A percentile compares a stretch with the other conserved stretches of the same genome.
Evolutionary conservation across 257 asterid species (phyloP).

Genomic region (Petunia axillaris): DNA sequence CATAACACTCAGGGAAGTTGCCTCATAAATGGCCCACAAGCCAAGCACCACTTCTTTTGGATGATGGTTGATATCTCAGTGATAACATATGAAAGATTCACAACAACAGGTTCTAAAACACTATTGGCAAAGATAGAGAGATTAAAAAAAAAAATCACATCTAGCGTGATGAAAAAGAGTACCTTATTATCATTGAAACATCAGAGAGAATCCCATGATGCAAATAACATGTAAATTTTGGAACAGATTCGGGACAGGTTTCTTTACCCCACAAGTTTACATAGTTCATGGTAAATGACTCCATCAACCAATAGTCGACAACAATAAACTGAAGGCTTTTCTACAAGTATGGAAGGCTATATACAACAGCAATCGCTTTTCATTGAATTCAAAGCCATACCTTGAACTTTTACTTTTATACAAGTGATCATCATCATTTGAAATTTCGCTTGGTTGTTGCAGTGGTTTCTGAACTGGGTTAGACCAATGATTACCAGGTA

Average conservation of each 20-base stretch:
- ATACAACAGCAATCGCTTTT: background rate
- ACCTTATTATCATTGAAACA: background rate
- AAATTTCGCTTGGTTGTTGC: conserved; percentile 64
- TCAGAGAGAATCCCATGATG: background rate
- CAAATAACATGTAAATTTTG: background rate
- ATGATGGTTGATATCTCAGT: too few species aligned
- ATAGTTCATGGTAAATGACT: background rate
- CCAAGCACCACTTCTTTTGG: too few species aligned
- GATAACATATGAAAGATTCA: too few species aligned
- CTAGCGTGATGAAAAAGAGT: background rate
- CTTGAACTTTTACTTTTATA: conserved; percentile 57
- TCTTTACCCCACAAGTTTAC: background rate
- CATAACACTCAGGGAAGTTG: too few species aligned
- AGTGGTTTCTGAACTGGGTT: conserved; percentile 48
- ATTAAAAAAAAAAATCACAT: background rate
- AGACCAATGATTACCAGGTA: conserved; percentile 82
- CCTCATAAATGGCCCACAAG: too few species aligned
- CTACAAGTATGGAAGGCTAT: background rate
- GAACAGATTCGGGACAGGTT: background rate
- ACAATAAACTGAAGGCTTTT: background rate
- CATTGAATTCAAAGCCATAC: conserved; percentile 14
- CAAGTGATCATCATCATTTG: conserved; percentile 70
- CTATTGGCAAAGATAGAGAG: too few species aligned
- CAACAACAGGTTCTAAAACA: too few species aligned
- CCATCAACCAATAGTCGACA: background rate